Base-by-base conservation (phyloP, 2,329 filamentous ascomycete species). In the Diaporthe longicolla region DNA sequence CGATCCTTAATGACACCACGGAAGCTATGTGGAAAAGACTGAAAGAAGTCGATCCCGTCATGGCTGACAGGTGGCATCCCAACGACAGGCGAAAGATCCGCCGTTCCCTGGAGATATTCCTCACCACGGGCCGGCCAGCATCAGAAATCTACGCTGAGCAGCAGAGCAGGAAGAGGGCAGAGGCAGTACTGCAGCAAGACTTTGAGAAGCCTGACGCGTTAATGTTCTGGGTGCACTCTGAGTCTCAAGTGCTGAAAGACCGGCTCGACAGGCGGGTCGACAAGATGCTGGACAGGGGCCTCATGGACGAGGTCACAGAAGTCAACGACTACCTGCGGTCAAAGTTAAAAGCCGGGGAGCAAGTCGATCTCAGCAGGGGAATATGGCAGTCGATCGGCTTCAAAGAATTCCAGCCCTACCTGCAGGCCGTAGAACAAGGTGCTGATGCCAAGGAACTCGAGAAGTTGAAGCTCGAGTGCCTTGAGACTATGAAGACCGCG, bases 341-440 rank as follows among this genome's bases (percentile, higher is more conserved):
- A 2, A 80, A 80, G 24, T 76, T 81, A 0, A 80, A 84, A 0
- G 79, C 84, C 1, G 92, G 91, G 0, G 82, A 86, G 1, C 77
- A 82, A 0, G 83, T 97, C 2, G 95, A 98, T 79, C 88, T 91
- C 77, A 93, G 90, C 1, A 91, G 92, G 70, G 97, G 97, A 0
- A 97, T 99, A 57, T 99, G 96, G 95, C 93, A 97, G 70, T 97
- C 95, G 1, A 99, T 99, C 76, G 97, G 97, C 0, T 98, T 95
- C 83, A 98, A 97, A 81, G 95, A 99, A 80, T 93, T 98, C 80
- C 89, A 93, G 73, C 87, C 90, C 0, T 98, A 95, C 79, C 84
- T 95, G 32, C 78, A 84, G 2, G 88, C 89, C 1, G 74, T 86
- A 19, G 78, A 83, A 77, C 75, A 82, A 73, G 78, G 77, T 10